Conservation (phyloP, 495 filamentous ascomycete species). For the Astrothelium subdiscretum region DNA sequence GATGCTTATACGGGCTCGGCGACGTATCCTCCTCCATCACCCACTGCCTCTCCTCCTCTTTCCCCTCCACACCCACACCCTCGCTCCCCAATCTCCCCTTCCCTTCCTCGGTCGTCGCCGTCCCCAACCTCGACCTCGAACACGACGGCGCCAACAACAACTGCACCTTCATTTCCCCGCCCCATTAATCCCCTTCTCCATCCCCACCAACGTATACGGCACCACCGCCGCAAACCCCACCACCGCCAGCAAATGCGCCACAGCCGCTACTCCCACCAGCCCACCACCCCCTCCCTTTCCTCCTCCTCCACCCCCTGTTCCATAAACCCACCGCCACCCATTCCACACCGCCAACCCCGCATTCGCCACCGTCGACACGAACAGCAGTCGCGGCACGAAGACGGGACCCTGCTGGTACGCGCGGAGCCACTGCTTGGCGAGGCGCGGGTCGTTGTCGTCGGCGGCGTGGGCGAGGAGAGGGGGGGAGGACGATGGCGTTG, state of each 20-base stretch:
- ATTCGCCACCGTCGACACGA: slow-evolving; percentile 7
- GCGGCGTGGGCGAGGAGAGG: background rate
- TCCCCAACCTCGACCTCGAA: background rate
- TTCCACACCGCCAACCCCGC: background rate
- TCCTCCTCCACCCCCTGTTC: background rate
- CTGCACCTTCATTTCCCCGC: slow-evolving; percentile 25
- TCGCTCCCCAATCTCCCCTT: background rate
- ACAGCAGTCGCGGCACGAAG: slow-evolving; percentile 22
- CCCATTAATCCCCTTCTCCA: slow-evolving; percentile 24
- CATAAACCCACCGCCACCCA: background rate
- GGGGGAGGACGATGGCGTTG: background rate
- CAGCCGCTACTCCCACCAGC: slow-evolving; percentile 2
- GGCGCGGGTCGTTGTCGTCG: background rate
- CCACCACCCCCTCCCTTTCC: slow-evolving; percentile 10
- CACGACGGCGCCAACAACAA: slow-evolving; percentile 11
- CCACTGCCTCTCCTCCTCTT: background rate
- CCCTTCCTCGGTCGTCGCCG: background rate
- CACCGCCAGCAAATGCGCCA: background rate
- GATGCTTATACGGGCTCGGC: background rate
- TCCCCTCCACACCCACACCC: background rate
- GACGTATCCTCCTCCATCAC: background rate
- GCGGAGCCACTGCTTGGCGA: slow-evolving; percentile 24
- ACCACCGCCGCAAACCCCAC: slow-evolving; percentile 7
- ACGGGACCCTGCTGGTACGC: slow-evolving; percentile 20
- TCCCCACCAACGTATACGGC: slow-evolving; percentile 22